Evolutionary conservation across 192 early-diverging fungal species (phyloP).

Genomic region (Coemansia guatemalensis): DNA sequence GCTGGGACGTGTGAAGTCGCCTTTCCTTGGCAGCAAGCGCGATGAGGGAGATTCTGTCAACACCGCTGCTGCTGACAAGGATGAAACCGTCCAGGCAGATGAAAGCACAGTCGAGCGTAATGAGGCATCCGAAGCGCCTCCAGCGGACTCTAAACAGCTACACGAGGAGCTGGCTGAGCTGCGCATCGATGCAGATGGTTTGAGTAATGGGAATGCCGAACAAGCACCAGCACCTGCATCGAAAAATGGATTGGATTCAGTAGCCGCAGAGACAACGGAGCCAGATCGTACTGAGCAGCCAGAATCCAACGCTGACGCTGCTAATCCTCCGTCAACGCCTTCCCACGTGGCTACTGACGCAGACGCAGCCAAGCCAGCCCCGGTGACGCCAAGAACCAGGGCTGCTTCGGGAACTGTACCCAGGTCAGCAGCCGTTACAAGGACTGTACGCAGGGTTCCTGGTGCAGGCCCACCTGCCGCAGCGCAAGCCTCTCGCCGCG

Average conservation of each 20-base stretch:
- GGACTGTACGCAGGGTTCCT: conserved; percentile 21
- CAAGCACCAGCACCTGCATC: not conserved
- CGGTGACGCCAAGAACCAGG: not conserved
- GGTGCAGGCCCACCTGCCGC: conserved; percentile 11
- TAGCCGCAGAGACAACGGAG: not conserved
- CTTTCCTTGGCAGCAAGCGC: conserved; percentile 30
- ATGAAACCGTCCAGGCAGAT: not conserved
- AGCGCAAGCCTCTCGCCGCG: conserved; percentile 14
- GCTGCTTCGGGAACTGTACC: not conserved
- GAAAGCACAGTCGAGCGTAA: not conserved
- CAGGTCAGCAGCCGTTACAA: conserved; percentile 10
- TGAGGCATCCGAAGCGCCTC: not conserved
- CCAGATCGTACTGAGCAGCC: no score
- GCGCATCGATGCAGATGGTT: conserved; percentile 4
- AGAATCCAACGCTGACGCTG: no score
- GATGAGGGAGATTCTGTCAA: conserved; percentile 7
- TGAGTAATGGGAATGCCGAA: not conserved
- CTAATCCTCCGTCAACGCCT: no score
- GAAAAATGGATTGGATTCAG: not conserved
- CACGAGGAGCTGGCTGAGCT: conserved; percentile 20
- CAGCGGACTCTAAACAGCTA: not conserved
- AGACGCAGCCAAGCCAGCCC: not conserved
- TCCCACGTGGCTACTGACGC: not conserved
- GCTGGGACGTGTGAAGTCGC: conserved; percentile 45
- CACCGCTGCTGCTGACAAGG: conserved; percentile 3